A percentile compares a stretch with the other conserved stretches of the same genome.
Conservation (phyloP, 306 rosid genomes). For the Citrullus colocynthis region DNA sequence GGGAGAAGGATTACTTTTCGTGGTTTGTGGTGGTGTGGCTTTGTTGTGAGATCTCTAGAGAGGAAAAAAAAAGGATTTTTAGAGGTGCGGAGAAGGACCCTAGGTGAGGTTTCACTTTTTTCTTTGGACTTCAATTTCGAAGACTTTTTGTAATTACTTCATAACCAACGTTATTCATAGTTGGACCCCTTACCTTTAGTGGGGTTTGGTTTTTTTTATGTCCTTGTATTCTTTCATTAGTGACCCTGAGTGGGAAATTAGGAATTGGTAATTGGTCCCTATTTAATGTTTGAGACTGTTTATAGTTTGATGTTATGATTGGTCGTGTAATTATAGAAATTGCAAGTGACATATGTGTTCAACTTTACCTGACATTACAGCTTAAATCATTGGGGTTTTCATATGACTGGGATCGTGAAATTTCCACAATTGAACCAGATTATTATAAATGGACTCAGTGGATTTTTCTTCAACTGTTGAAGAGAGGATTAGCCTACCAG, state of each 20-base stretch:
- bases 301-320: background rate
- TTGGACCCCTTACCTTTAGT: too few species aligned
- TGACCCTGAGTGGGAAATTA: background rate
- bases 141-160: too few species aligned
- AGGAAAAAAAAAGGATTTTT: too few species aligned
- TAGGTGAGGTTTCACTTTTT: too few species aligned
- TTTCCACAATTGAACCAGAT: constrained; percentile 83
- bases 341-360: background rate
- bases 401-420: constrained; percentile 94
- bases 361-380: constrained; percentile 27
- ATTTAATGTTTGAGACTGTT: background rate
- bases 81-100: too few species aligned
- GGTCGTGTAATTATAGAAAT: background rate
- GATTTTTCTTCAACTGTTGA: constrained; percentile 88
- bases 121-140: too few species aligned
- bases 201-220: too few species aligned
- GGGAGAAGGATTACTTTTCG: too few species aligned
- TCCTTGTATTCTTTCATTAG: background rate
- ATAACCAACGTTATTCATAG: too few species aligned
- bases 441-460: constrained; percentile 98
- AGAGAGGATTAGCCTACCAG: constrained; percentile 96
- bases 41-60: too few species aligned
- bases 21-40: too few species aligned
- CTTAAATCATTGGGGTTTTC: constrained; percentile 92
- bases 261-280: background rate